These are phyloP conservation scores for Vigna unguiculata DNA, from an alignment of 306 rosid species.

Conservation along the genomic window DNA sequence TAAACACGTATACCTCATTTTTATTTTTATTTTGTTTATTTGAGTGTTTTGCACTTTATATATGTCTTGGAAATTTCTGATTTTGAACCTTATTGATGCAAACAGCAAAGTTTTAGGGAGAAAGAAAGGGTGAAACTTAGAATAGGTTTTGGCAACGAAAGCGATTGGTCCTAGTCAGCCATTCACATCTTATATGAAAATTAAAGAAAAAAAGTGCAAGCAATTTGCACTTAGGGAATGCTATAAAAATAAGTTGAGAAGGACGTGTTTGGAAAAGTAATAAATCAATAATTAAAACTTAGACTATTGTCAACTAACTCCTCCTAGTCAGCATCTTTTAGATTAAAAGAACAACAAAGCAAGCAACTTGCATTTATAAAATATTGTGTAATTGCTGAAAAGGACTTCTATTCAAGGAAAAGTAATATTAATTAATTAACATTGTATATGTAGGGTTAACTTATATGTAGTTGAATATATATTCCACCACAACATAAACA, in stretches of 20 bases:
- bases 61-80: neutral
- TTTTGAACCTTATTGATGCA: neutral
- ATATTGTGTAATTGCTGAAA: constrained; percentile 15
- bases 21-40: neutral
- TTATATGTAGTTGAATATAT: constrained; percentile 1
- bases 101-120: neutral
- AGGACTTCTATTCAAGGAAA: constrained; percentile 40
- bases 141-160: neutral
- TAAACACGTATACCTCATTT: too few relatives aligned
- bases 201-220: constrained; percentile 44
- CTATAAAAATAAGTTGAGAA: constrained; percentile 21
- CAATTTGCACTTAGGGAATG: constrained; percentile 39
- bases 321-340: constrained; percentile 32
- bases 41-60: neutral
- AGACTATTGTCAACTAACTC: constrained; percentile 7
- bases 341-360: constrained; percentile 32
- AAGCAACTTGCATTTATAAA: constrained; percentile 44
- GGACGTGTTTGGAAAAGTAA: constrained; percentile 39
- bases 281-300: constrained; percentile 3
- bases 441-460: neutral
- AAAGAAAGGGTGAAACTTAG: too few relatives aligned
- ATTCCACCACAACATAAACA: too few relatives aligned
- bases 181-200: constrained; percentile 17
- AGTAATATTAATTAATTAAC: constrained; percentile 4
- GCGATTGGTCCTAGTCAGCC: constrained; percentile 38